phyloP scores from a whole-genome alignment of 2,329 filamentous ascomycete genomes.

The Metarhizium sp. region DNA sequence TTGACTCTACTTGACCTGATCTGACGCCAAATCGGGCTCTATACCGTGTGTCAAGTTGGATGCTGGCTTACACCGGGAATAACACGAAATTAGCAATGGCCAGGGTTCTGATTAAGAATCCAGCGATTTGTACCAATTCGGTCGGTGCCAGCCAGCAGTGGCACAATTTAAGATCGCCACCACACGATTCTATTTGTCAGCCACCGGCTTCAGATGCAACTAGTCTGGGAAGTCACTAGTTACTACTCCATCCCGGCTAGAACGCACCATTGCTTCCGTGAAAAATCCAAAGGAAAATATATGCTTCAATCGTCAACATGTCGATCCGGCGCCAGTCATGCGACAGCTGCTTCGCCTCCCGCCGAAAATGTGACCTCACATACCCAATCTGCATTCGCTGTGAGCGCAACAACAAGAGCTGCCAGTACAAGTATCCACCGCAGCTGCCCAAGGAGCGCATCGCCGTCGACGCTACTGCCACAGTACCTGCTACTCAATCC shows the following conservation, averaged over 20 bases:
- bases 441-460: background rate
- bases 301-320: conserved; percentile 6
- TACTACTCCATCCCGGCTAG: background rate
- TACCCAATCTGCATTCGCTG: conserved; percentile 5
- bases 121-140: background rate
- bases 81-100: background rate
- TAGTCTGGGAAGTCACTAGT: too few species aligned
- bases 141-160: background rate
- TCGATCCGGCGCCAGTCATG: conserved; percentile 9
- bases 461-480: background rate
- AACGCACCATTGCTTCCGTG: background rate
- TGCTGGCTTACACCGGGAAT: background rate
- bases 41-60: background rate
- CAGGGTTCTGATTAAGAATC: background rate
- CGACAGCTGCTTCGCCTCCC: conserved; percentile 5
- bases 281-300: background rate
- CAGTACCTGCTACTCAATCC: background rate
- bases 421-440: conserved; percentile 7
- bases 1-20: background rate
- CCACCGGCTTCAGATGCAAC: too few species aligned
- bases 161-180: background rate
- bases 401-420: conserved; percentile 4
- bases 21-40: too few species aligned
- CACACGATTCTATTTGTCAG: background rate
- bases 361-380: conserved; percentile 7